phyloP scores from a whole-genome alignment of 768 basidiomycete genomes.

The Tremella fuciformis region DNA sequence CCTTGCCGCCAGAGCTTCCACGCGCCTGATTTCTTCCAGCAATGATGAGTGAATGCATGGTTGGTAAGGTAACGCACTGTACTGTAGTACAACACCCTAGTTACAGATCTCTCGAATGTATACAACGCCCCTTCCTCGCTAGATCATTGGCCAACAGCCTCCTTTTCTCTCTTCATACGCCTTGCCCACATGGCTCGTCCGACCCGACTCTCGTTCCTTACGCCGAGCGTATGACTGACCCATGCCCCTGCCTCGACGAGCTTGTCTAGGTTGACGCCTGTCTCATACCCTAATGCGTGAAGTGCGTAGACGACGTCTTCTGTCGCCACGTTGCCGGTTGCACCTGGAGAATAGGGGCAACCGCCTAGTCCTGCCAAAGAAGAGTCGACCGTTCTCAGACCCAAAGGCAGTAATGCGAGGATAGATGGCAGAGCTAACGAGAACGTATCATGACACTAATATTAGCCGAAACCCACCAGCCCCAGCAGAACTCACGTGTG shows the following conservation, averaged over 20 bases:
- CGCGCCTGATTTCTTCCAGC: too few species aligned
- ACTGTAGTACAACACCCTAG: too few species aligned
- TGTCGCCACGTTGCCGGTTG: constrained; percentile 90
- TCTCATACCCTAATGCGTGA: constrained; percentile 61
- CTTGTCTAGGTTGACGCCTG: constrained; percentile 64
- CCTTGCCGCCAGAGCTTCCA: too few species aligned
- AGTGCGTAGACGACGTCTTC: constrained; percentile 85
- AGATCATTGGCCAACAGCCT: not conserved
- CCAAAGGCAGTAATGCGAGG: constrained; percentile 55
- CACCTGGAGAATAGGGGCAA: constrained; percentile 93
- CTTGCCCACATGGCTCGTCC: constrained; percentile 67
- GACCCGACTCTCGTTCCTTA: constrained; percentile 71
- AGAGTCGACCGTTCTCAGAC: constrained; percentile 74
- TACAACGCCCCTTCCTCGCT: too few species aligned
- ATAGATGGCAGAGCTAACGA: constrained; percentile 36
- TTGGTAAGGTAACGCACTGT: too few species aligned
- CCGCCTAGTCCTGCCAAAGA: constrained; percentile 88
- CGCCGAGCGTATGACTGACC: constrained; percentile 68
- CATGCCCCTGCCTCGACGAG: constrained; percentile 76
- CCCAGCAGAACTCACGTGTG: constrained; percentile 43
- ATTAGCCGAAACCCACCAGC: constrained; percentile 11
- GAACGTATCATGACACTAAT: constrained; percentile 45
- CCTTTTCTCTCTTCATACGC: constrained; percentile 13
- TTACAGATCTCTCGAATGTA: too few species aligned
- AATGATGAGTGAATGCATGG: too few species aligned